A percentile compares a stretch with the other conserved stretches of the same genome.
Conservation (phyloP, 2,329 filamentous ascomycete species). For the Chaetomiaceae sp. region DNA sequence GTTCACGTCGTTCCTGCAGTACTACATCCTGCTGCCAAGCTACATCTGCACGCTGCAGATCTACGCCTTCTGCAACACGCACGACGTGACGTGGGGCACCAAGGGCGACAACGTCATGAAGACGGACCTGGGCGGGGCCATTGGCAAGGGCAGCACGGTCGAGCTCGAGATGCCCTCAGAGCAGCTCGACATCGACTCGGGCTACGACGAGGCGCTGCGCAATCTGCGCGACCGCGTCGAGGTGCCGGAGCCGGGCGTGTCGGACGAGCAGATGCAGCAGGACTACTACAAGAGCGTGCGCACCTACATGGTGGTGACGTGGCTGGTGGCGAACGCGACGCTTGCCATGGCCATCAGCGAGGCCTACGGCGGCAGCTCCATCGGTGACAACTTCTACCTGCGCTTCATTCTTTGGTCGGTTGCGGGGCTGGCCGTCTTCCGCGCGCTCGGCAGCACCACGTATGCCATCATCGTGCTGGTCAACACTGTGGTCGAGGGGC, state of each 20-base stretch:
- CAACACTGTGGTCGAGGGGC: constrained; percentile 80
- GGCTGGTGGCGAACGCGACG: constrained; percentile 88
- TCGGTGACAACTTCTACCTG: constrained; percentile 83
- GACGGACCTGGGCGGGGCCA: constrained; percentile 84
- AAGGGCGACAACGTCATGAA: constrained; percentile 96
- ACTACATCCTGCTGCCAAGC: constrained; percentile 83
- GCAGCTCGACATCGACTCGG: constrained; percentile 95
- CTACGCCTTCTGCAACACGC: constrained; percentile 98
- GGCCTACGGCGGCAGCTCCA: constrained; percentile 64
- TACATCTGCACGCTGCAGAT: constrained; percentile 98
- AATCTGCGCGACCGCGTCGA: constrained; percentile 92
- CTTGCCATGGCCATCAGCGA: constrained; percentile 91
- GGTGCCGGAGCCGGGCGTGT: constrained; percentile 55
- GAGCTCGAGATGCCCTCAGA: constrained; percentile 97
- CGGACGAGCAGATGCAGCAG: constrained; percentile 83
- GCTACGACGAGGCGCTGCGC: constrained; percentile 92
- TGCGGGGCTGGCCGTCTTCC: constrained; percentile 77
- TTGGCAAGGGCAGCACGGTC: constrained; percentile 70
- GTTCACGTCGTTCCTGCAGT: constrained; percentile 86
- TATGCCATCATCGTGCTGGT: constrained; percentile 81
- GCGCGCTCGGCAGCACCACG: constrained; percentile 71
- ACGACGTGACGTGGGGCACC: constrained; percentile 98
- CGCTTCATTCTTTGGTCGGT: constrained; percentile 92
- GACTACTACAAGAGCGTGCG: constrained; percentile 97
- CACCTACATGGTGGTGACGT: constrained; percentile 94